phyloP scores from a whole-genome alignment of 2,329 filamentous ascomycete species.

The Curvularia lunata region DNA sequence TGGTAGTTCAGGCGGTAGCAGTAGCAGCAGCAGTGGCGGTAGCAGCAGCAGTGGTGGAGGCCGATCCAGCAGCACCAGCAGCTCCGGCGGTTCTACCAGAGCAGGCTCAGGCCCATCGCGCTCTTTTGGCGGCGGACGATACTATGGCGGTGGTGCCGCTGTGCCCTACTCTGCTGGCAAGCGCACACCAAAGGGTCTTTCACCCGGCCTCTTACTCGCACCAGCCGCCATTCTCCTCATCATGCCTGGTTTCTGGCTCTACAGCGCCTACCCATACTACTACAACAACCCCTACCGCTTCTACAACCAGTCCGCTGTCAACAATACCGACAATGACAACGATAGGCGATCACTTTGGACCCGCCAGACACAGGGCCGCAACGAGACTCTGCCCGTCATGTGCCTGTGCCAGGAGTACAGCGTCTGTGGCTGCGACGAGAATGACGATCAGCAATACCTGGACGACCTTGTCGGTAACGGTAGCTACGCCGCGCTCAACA shows the following conservation, averaged over 20 bases:
- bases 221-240: slow-evolving; percentile 58
- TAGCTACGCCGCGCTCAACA: slow-evolving; percentile 65
- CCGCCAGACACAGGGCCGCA: slow-evolving; percentile 44
- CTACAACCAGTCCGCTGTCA: slow-evolving; percentile 53
- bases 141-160: slow-evolving; percentile 67
- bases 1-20: slow-evolving; percentile 24
- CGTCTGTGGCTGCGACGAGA: slow-evolving; percentile 73
- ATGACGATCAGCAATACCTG: slow-evolving; percentile 65
- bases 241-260: slow-evolving; percentile 71
- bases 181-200: slow-evolving; percentile 60
- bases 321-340: slow-evolving; percentile 52
- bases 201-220: slow-evolving; percentile 57
- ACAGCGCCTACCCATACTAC: slow-evolving; percentile 66
- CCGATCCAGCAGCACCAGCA: slow-evolving; percentile 18
- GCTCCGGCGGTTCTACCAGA: slow-evolving; percentile 54
- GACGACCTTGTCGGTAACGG: slow-evolving; percentile 63
- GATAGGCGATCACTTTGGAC: slow-evolving; percentile 18
- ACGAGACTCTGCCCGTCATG: slow-evolving; percentile 65
- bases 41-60: not conserved
- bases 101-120: slow-evolving; percentile 65
- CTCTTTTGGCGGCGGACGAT: slow-evolving; percentile 66
- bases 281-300: slow-evolving; percentile 64
- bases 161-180: not conserved
- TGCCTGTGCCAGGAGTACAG: slow-evolving; percentile 66
- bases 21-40: not conserved